Base-by-base conservation (phyloP, 1,284 basidiomycete species). In the Marasmius oreades region DNA sequence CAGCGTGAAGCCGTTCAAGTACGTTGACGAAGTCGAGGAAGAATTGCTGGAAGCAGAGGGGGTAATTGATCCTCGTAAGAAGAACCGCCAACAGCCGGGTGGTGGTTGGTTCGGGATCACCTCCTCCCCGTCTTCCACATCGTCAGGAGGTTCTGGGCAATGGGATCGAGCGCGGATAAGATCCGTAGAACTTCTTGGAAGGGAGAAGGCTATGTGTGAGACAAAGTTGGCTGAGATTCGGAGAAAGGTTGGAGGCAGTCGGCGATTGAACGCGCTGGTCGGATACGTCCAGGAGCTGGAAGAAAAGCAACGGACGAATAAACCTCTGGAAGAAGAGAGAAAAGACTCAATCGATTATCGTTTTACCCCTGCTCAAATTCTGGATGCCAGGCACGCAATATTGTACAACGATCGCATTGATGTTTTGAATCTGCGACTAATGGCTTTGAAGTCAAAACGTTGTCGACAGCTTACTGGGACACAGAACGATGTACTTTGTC, bases 1-100 rank as follows among this genome's bases (percentile, higher is more conserved):
- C 73, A 97, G 93, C 72, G 97, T 99, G 78, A 99, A 99, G 75
- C 97, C 97, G 31, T 98, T 88, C 84, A 98, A 99, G 78, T 98
- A 98, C 70, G 93, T 95, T 66, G 84, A 95, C 16, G 95, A 98
- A 66, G 88, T 96, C 24, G 93, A 59, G 24, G 58, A 56, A 11
- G 58, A 59, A 18, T 23, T 50, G 10, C 33, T 50, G 26, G 47
- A 50, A 33, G 47, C 47, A 14, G 47, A 50, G 18, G 47, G 47
- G 2, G 26, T 50, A 6, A 33, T 50, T 16, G 18, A 50, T 33
- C 47, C 14, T 50, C 47, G 12, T 26, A 20, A 26, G 28, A 50
- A 10, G n/a, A 50, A 16, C 39, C 7, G 20, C n/a, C 39, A 18
- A 14, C 39, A 6, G 14, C 20, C 26, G 24, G 14, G 47, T 33